Evolutionary conservation across 768 basidiomycete genomes (phyloP).

Genomic region (Russula sp.): DNA sequence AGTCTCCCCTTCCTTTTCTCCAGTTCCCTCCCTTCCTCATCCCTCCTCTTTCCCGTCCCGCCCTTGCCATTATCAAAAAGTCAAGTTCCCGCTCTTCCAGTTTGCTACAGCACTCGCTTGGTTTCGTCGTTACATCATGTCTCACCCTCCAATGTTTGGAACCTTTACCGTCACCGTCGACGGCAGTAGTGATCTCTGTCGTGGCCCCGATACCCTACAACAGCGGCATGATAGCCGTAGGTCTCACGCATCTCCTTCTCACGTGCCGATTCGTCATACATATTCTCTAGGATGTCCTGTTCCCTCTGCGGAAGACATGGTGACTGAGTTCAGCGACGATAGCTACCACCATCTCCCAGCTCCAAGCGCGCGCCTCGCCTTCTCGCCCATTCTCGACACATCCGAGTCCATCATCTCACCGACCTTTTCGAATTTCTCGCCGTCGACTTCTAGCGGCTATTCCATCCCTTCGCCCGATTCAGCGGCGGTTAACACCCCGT

Average conservation of each 20-base stretch:
- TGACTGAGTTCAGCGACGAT: conserved; percentile 18
- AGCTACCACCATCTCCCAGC: conserved; percentile 22
- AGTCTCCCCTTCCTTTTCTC: conserved; percentile 18
- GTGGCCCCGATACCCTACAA: conserved; percentile 14
- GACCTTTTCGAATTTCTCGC: conserved; percentile 26
- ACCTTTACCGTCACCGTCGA: conserved; percentile 24
- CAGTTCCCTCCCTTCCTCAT: conserved; percentile 5
- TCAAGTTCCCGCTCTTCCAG: neutral
- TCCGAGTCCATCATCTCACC: conserved; percentile 25
- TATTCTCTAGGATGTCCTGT: neutral
- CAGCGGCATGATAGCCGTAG: conserved; percentile 11
- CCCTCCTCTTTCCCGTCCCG: conserved; percentile 15
- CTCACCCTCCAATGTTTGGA: conserved; percentile 24
- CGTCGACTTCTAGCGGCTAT: conserved; percentile 27
- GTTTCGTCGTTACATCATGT: conserved; percentile 12
- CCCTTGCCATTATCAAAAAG: neutral
- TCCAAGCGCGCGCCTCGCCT: conserved; percentile 20
- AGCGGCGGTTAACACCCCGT: conserved; percentile 1
- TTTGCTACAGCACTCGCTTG: conserved; percentile 7
- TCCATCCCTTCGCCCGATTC: conserved; percentile 25
- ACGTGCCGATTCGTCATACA: neutral
- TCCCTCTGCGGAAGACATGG: conserved; percentile 13
- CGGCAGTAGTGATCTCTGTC: conserved; percentile 11
- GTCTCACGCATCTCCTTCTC: neutral
- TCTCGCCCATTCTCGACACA: conserved; percentile 24